Evolutionary conservation across 306 rosid genomes (phyloP), one percentile per base, ranked within the genome.

Genomic region (Mimosa pudica): DNA sequence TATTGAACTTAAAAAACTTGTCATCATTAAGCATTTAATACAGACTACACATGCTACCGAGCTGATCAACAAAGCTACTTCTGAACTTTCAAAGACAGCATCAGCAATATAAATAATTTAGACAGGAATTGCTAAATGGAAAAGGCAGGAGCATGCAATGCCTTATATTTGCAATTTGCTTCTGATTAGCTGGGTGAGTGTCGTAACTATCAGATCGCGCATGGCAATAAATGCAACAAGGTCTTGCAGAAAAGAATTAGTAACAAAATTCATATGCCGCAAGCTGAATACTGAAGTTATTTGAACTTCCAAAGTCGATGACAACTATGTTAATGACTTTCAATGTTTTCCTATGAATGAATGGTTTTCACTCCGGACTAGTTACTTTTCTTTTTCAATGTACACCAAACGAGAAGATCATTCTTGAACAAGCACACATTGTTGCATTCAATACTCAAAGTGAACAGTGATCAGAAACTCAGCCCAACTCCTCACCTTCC

Each of bases 401-500:
- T 60, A 9, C 60, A 51, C 35, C 16, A 81, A 78, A 65, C 54
- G 7, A n/a, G 75, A 24, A 55, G 16, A 77, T 42, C 77, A 30
- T 46, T 67, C 73, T 10, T 63, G 76, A 62, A 68, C 17, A 66
- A 75, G 17, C 61, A 68, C 13, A 62, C 6, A 61, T 76, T 35
- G 55, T 74, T 70, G 14, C 24, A 24, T 76, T 62, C 52, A 42
- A 54, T 75, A 62, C 71, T 79, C 74, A 52, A 73, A 82, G 44
- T 17, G 47, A 35, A 68, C 81, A 41, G 32, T 63, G 54, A 64
- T 14, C 11, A 60, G 42, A 73, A 80, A 73, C 54, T 62, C 74
- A 70, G 52, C 73, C 52, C 20, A 35, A 57, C 70, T 90, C 70
- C 92, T 85, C 86, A 93, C 98, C 98, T 91, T 93, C 97, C 98